Base-by-base conservation (phyloP, 2,329 filamentous ascomycete genomes). In the Cladosporium sp. region DNA sequence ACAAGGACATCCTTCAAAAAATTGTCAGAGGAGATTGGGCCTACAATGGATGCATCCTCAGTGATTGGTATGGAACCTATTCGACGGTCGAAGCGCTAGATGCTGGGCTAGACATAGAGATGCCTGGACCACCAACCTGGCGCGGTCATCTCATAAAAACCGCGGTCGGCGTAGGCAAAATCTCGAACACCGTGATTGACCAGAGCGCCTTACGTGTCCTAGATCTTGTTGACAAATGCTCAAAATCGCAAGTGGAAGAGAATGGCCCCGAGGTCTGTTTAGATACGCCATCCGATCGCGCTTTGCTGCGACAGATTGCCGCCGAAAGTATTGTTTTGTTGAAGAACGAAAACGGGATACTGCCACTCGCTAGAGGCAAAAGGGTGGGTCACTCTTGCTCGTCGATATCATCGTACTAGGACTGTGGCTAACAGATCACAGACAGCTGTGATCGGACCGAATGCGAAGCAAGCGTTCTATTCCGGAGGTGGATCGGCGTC, bases 41-140 rank as follows among this genome's bases (percentile, higher is more conserved):
- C 15, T 84, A 86, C 55, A 74, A 76, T 48, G 72, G 77, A 9
- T 62, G 74, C 8, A 72, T 78, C 34, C 85, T 90, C 82, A 84
- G 80, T 19, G 90, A 95, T 70, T 94, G 89, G 88, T 34, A 20
- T 64, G 89, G 88, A 3, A 86, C 90, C 62, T 88, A 92, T 66
- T 78, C 83, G 1, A 87, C 86, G 56, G 83, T 80, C 3, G 77
- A 84, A 17, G 82, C 82, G n/a, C 85, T 89, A 2, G 78, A 83
- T 42, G 88, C 89, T 28, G 90, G 90, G 32, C 76, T 94, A 24
- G 91, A 95, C 71, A 91, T 95, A 86, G 81, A 83, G 19, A 95
- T 94, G 90, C 89, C 89, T 0, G 90, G 90, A 39, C 53, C 53
- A 12, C 25, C 44, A 34, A n/a, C 42, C 15, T 56, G 53, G 53